A percentile compares a stretch with the other conserved stretches of the same genome.
Evolutionary conservation across 2,329 filamentous ascomycete genomes (phyloP).

Genomic region (Didymella lethalis): DNA sequence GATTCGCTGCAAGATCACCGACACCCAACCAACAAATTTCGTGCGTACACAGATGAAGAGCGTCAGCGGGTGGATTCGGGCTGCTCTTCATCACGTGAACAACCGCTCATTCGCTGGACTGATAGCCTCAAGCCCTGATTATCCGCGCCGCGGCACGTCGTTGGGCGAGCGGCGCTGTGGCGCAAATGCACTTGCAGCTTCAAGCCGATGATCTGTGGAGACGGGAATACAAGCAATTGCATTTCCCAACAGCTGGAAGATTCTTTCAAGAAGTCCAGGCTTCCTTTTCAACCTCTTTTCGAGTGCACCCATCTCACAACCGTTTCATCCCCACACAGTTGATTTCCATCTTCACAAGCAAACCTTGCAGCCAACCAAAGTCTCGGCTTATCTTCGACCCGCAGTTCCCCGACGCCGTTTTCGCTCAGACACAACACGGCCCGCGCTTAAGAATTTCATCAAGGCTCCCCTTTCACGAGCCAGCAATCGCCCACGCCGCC

Average conservation of each 20-base stretch:
- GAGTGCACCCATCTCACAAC: neutral
- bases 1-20: constrained; percentile 5
- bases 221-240: constrained; percentile 3
- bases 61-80: constrained; percentile 21
- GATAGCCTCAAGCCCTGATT: neutral
- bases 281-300: neutral
- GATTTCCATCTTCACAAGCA: constrained; percentile 9
- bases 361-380: neutral
- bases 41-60: neutral
- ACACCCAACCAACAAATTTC: constrained; percentile 11
- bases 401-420: constrained; percentile 20
- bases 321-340: neutral
- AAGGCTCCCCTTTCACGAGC: constrained; percentile 21
- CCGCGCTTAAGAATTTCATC: constrained; percentile 27
- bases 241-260: constrained; percentile 14
- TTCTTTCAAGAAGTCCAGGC: neutral
- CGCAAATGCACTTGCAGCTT: constrained; percentile 12
- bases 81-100: neutral
- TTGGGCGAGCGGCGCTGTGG: constrained; percentile 16
- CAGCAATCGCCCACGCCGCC: constrained; percentile 13
- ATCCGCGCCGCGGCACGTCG: constrained; percentile 5
- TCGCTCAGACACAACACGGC: constrained; percentile 20
- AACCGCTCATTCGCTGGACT: constrained; percentile 2
- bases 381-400: constrained; percentile 22
- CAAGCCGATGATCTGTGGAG: constrained; percentile 19